Evolutionary conservation across 208 protist species (phyloP).

Genomic region (Trypanosoma boissoni): DNA sequence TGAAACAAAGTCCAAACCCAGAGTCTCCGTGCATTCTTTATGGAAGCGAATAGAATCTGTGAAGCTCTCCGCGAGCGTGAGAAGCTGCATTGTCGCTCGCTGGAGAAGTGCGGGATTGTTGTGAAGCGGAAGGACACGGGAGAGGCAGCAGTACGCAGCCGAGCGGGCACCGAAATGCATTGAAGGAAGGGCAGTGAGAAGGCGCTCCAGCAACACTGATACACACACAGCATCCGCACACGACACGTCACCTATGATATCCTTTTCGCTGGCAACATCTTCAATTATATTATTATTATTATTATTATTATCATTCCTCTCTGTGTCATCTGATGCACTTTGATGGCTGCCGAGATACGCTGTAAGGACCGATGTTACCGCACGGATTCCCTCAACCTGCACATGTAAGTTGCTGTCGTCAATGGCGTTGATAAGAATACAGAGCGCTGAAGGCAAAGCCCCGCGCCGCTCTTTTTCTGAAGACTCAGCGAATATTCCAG

Average conservation of each 20-base stretch:
- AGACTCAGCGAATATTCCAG: too few species aligned
- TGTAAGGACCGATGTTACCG: conserved; percentile 11
- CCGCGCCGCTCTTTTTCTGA: too few species aligned
- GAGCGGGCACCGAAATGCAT: conserved; percentile 14
- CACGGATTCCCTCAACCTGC: conserved; percentile 36
- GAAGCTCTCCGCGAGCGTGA: too few species aligned
- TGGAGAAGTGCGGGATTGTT: background rate
- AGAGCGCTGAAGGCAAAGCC: conserved; percentile 11
- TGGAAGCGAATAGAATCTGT: too few species aligned
- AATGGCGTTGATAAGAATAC: conserved; percentile 17
- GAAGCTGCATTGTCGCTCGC: conserved; percentile 5
- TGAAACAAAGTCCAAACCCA: conserved; percentile 34
- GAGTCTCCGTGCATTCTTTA: too few species aligned
- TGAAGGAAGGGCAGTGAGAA: conserved; percentile 8
- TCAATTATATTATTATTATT: too few species aligned
- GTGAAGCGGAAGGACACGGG: conserved; percentile 8
- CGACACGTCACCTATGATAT: too few species aligned
- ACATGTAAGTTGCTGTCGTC: conserved; percentile 32
- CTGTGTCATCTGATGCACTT: background rate
- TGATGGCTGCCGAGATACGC: background rate
- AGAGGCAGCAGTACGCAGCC: conserved; percentile 9
- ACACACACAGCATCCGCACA: conserved; percentile 5
- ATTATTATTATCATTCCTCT: too few species aligned
- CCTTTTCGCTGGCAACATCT: too few species aligned
- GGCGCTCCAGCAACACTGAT: conserved; percentile 4